Evolutionary conservation across 441 rosid genomes (phyloP).

Genomic region (Arabidopsis lyrata): DNA sequence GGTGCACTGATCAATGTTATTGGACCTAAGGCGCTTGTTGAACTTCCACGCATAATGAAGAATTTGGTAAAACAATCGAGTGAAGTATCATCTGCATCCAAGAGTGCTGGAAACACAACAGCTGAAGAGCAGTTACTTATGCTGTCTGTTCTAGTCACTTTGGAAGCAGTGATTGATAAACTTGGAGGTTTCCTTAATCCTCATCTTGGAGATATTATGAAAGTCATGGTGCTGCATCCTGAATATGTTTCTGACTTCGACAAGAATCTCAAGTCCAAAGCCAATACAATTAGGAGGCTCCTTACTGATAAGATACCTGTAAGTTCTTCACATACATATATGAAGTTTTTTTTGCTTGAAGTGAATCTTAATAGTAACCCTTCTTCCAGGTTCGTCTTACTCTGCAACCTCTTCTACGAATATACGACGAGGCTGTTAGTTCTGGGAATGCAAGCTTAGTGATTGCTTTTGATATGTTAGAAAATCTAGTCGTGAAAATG

Average conservation of each 20-base stretch:
- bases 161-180: slow-evolving; percentile 91
- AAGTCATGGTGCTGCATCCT: slow-evolving; percentile 70
- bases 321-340: slow-evolving; percentile 47
- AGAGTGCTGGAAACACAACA: slow-evolving; percentile 40
- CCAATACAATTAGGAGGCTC: slow-evolving; percentile 73
- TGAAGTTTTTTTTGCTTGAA: slow-evolving; percentile 7
- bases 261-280: slow-evolving; percentile 72
- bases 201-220: slow-evolving; percentile 74
- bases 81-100: slow-evolving; percentile 45
- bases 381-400: slow-evolving; percentile 84
- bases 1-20: slow-evolving; percentile 85
- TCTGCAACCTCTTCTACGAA: slow-evolving; percentile 77
- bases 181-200: slow-evolving; percentile 97
- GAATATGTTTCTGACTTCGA: slow-evolving; percentile 65
- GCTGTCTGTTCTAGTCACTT: slow-evolving; percentile 69
- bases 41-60: slow-evolving; percentile 84
- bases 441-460: slow-evolving; percentile 82
- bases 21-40: slow-evolving; percentile 84
- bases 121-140: slow-evolving; percentile 49
- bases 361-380: slow-evolving; percentile 23
- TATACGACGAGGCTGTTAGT: slow-evolving; percentile 68
- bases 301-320: slow-evolving; percentile 85
- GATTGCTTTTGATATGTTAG: slow-evolving; percentile 84
- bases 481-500: slow-evolving; percentile 68
- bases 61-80: slow-evolving; percentile 58